Conservation (phyloP, 257 asterid genomes). For the Solanum neorickii region DNA sequence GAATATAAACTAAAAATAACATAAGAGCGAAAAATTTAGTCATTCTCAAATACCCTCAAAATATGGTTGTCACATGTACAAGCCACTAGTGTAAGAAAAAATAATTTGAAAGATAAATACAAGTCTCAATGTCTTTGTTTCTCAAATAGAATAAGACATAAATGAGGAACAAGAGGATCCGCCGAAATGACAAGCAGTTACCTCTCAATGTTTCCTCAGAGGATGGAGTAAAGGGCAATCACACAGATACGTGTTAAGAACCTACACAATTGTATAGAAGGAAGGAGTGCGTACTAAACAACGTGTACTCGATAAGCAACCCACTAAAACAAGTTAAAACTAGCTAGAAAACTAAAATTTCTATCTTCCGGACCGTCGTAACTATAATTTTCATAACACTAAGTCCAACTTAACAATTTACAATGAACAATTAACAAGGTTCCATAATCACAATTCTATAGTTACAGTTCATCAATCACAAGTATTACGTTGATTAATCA, state of each 20-base stretch:
- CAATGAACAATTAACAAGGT: no score
- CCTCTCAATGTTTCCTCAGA: not conserved
- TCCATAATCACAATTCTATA: not conserved
- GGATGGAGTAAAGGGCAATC: not conserved
- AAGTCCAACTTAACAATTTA: not conserved
- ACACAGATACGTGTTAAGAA: not conserved
- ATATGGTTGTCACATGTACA: not conserved
- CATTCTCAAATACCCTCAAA: not conserved
- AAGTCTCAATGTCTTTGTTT: not conserved
- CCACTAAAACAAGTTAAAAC: not conserved
- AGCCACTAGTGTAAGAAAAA: no score
- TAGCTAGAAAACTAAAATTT: not conserved
- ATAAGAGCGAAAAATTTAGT: not conserved
- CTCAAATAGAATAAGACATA: not conserved
- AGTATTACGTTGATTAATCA: no score
- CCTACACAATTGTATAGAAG: not conserved
- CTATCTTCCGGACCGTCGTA: not conserved
- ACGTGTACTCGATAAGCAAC: not conserved
- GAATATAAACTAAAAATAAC: not conserved
- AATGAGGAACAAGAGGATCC: not conserved
- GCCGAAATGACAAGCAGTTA: not conserved
- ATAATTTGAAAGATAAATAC: not conserved
- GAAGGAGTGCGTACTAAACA: not conserved
- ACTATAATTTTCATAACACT: not conserved
- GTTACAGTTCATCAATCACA: not conserved